Evolutionary conservation across 2,329 filamentous ascomycete species (phyloP).

Genomic region (Neopestalotiopsis sp.): DNA sequence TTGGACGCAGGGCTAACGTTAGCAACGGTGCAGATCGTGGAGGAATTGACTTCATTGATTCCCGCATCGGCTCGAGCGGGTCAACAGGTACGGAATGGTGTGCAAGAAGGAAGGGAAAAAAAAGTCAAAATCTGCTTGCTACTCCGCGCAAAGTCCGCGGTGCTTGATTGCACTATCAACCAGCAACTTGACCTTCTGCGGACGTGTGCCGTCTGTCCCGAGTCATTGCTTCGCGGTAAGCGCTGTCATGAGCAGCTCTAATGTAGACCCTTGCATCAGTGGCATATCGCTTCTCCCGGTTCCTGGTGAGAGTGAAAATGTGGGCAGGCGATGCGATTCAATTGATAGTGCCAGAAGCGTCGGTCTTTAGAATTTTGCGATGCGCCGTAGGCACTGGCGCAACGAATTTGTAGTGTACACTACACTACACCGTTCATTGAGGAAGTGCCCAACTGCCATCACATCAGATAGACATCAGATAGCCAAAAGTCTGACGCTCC

Average conservation of each 20-base stretch:
- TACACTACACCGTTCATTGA: too few relatives aligned
- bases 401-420: not conserved
- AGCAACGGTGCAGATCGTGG: not conserved
- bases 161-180: too few relatives aligned
- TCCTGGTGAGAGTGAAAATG: not conserved
- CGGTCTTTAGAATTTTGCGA: not conserved
- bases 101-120: not conserved
- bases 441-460: too few relatives aligned
- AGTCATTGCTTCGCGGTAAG: constrained; percentile 13
- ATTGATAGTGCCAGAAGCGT: not conserved
- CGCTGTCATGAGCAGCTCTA: constrained; percentile 4
- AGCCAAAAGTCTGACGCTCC: not conserved
- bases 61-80: constrained; percentile 5
- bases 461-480: not conserved
- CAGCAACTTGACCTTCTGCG: too few relatives aligned
- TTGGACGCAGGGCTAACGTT: not conserved
- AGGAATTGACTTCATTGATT: constrained; percentile 16
- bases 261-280: not conserved
- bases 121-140: not conserved
- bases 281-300: not conserved
- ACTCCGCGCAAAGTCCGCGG: too few relatives aligned
- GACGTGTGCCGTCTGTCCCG: constrained; percentile 5
- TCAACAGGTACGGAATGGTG: not conserved
- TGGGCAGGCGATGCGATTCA: not conserved
- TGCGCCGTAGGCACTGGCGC: not conserved